Percentiles rank a stretch among this genome's conserved stretches.
phyloP scores from a whole-genome alignment of 305 asterid species.

The Solanum hybrid region DNA sequence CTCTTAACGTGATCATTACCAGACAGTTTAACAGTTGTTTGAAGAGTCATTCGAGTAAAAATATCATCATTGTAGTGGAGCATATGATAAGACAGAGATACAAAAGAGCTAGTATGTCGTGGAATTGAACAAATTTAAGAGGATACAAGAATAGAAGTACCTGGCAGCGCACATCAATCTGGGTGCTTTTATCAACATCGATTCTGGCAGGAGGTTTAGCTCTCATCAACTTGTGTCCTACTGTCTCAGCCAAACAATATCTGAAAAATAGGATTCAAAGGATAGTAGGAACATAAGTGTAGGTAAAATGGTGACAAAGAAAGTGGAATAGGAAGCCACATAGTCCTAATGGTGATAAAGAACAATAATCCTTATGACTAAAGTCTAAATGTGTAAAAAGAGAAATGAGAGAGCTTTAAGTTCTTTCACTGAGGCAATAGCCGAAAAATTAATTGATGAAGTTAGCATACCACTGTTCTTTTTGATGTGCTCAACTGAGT shows the following conservation, averaged over 20 bases:
- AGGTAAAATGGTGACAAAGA: neutral
- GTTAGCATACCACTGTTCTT: neutral
- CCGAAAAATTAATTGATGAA: neutral
- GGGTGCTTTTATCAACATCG: conserved; percentile 47
- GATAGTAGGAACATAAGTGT: neutral
- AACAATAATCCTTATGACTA: neutral
- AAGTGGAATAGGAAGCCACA: neutral
- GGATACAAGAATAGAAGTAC: conserved; percentile 25
- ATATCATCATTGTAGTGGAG: neutral
- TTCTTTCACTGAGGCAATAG: neutral
- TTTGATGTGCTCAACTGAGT: neutral
- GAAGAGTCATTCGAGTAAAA: neutral
- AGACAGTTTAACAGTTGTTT: neutral
- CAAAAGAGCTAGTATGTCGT: neutral
- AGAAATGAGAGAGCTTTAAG: neutral
- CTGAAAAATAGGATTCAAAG: conserved; percentile 24
- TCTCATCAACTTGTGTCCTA: conserved; percentile 70
- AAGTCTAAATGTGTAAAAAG: neutral
- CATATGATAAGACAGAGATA: neutral
- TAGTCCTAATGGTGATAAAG: neutral
- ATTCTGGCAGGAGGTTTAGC: conserved; percentile 61
- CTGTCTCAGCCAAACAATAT: conserved; percentile 75
- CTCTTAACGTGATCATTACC: neutral
- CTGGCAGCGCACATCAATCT: conserved; percentile 85
- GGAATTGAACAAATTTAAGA: neutral